These are phyloP conservation scores for Mortierella sp. DNA, from an alignment of 371 early-diverging fungal genomes.

Conservation along the genomic window DNA sequence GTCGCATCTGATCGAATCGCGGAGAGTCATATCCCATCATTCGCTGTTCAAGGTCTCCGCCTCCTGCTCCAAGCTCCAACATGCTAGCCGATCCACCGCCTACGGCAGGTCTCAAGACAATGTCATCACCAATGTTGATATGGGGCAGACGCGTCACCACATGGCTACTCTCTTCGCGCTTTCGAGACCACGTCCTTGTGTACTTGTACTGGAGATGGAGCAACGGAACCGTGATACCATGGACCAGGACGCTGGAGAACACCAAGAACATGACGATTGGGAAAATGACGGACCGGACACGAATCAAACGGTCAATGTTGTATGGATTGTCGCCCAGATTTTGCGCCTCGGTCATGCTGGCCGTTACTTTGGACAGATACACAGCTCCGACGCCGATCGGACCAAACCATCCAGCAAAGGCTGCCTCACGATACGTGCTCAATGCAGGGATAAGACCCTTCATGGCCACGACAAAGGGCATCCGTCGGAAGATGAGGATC, in stretches of 20 bases:
- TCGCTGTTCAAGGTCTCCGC: constrained; percentile 3
- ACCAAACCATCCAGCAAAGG: constrained; percentile 98
- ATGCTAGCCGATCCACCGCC: constrained; percentile 14
- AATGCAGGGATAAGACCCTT: constrained; percentile 80
- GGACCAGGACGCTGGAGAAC: constrained; percentile 79
- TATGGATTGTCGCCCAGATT: constrained; percentile 35
- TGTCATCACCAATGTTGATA: constrained; percentile 55
- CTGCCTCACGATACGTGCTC: constrained; percentile 79
- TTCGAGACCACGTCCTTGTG: constrained; percentile 56
- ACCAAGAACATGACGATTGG: constrained; percentile 82
- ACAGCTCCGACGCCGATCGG: constrained; percentile 95
- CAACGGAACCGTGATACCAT: constrained; percentile 85
- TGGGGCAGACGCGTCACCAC: constrained; percentile 50
- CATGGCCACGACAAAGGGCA: constrained; percentile 79
- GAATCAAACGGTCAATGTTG: constrained; percentile 38
- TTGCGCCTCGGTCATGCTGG: constrained; percentile 57
- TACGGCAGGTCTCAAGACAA: constrained; percentile 40
- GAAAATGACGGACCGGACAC: constrained; percentile 55
- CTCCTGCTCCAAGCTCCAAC: constrained; percentile 1
- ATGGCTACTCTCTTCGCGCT: constrained; percentile 46
- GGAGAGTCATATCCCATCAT: constrained; percentile 22
- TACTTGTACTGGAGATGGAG: constrained; percentile 65
- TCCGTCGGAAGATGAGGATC: constrained; percentile 84
- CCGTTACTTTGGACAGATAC: constrained; percentile 75
- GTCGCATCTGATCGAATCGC: too few species aligned